Conservation (phyloP, 164 flowering plant species). For the Magnolia officinalis region DNA sequence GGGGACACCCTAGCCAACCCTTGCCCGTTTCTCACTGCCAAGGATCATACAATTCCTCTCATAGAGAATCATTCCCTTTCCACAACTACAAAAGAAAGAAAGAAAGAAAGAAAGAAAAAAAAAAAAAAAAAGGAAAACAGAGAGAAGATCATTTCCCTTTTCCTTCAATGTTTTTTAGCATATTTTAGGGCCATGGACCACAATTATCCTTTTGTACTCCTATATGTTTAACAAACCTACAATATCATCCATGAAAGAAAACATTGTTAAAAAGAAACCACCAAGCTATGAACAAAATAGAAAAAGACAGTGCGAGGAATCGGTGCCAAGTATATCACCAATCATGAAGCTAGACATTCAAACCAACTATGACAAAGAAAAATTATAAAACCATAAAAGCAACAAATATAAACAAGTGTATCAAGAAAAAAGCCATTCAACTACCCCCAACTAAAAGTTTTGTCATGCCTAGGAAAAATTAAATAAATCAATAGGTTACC, state of each 20-base stretch:
- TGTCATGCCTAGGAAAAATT: too few species aligned
- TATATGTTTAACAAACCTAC: not conserved
- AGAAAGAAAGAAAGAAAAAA: too few species aligned
- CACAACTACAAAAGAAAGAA: too few species aligned
- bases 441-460: too few species aligned
- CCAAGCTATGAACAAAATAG: not conserved
- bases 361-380: too few species aligned
- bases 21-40: too few species aligned
- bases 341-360: not conserved
- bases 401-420: too few species aligned
- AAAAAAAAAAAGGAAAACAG: too few species aligned
- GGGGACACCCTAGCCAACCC: too few species aligned
- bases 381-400: not conserved
- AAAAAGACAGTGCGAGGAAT: not conserved
- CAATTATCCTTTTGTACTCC: not conserved
- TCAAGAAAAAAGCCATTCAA: too few species aligned
- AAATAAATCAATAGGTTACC: slow-evolving; percentile 28
- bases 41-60: too few species aligned
- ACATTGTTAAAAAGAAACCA: not conserved
- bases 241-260: not conserved
- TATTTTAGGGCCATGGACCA: not conserved
- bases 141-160: not conserved
- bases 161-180: not conserved
- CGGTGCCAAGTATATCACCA: not conserved
- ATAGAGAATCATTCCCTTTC: too few species aligned